Base-by-base conservation (phyloP, 805 yeast species). In the Saturnispora saitoi region DNA sequence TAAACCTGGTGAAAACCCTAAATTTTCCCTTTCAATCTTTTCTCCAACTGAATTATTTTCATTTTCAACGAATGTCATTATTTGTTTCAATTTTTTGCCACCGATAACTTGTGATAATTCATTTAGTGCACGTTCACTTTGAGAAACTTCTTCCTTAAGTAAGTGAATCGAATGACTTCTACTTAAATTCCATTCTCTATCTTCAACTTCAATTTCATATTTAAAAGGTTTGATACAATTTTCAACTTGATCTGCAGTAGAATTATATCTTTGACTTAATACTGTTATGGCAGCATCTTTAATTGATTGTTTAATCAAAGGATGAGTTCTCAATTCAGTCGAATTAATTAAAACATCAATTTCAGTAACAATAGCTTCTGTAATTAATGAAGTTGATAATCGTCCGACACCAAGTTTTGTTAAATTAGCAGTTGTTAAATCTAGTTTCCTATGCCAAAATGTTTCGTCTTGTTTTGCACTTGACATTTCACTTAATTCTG, bases 201-300 rank as follows among this genome's bases (percentile, higher is more conserved):
- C 95, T 61, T 93, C 98, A 43, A 93, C 78, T 60, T 93, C 99
- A 51, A 93, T 90, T 61, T 93, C 99, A 64, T 91, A 93, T 68
- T 93, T 93, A 70, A 84, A 93, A 2, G 99, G 99, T 64, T 93
- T 93, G 59, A 93, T 91, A 68, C 98, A 90, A 65, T 95, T 93
- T 60, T 93, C 99, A 6, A 93, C 98, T 64, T 93, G 99, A 64
- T 95, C 99, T 0, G 99, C 95, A 0, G 99, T 91, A 1, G 95
- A 83, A 54, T 81, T 86, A 62, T 77, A 93, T 54, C 91, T 80
- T 26, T 85, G 69, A 54, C 81, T 81, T 53, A 93, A 70, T 6
- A 93, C 95, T 22, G 81, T 71, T 30, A 77, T 74, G 0, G 96
- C 95, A 2, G 97, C 95, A 37, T 88, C 95, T 47, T 76, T 78